Conservation (phyloP, 768 basidiomycete species). For the Daedaleopsis sinensis region DNA sequence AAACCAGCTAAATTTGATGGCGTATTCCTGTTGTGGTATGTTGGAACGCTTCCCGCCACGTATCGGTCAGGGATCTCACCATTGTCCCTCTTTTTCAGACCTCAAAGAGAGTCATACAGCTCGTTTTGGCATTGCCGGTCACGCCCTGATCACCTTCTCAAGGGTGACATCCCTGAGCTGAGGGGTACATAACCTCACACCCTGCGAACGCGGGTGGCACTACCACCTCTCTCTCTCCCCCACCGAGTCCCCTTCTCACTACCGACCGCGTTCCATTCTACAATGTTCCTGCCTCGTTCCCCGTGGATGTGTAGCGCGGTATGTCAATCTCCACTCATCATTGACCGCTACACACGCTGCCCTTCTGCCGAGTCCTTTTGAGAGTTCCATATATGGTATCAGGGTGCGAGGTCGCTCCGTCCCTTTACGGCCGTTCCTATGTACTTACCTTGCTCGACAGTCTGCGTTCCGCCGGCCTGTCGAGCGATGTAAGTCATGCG, state of each 20-base stretch:
- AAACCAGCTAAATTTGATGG: constrained; percentile 10
- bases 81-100: constrained; percentile 22
- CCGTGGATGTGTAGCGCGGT: constrained; percentile 19
- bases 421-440: constrained; percentile 32
- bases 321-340: constrained; percentile 11
- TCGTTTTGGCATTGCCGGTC: constrained; percentile 16
- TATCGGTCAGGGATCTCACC: constrained; percentile 20
- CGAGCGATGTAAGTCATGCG: constrained; percentile 24
- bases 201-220: constrained; percentile 5
- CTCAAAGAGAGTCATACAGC: constrained; percentile 15
- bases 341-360: constrained; percentile 17
- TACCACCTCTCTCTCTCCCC: constrained; percentile 9
- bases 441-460: constrained; percentile 29
- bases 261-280: constrained; percentile 16
- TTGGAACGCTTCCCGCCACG: constrained; percentile 15
- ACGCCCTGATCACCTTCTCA: constrained; percentile 11
- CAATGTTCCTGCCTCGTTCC: constrained; percentile 20
- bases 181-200: constrained; percentile 19
- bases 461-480: constrained; percentile 19
- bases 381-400: constrained; percentile 31
- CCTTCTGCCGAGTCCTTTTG: constrained; percentile 24
- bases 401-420: constrained; percentile 21
- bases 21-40: constrained; percentile 14
- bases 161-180: constrained; percentile 7
- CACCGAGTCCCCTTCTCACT: constrained; percentile 6